These are phyloP conservation scores for Shiraia sp. DNA, from an alignment of 2,329 filamentous ascomycete genomes.

Conservation along the genomic window DNA sequence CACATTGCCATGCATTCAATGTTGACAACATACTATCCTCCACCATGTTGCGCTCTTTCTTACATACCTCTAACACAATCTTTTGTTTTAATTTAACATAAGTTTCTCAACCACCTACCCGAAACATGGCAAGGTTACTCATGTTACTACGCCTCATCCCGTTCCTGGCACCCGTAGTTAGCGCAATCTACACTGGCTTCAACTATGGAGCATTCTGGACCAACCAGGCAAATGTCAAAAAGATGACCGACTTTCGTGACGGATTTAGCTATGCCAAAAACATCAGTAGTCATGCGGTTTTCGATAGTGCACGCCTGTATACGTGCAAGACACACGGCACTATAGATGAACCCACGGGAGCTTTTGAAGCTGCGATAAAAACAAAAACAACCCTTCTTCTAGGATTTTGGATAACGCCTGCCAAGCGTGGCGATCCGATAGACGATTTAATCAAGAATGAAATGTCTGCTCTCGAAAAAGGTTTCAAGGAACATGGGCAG, in stretches of 20 bases:
- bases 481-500: constrained; percentile 36
- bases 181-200: constrained; percentile 30
- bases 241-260: constrained; percentile 24
- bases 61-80: background rate
- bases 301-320: constrained; percentile 71
- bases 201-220: constrained; percentile 34
- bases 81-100: background rate
- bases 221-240: constrained; percentile 15
- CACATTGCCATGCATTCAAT: background rate
- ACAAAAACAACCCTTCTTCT: constrained; percentile 37
- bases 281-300: constrained; percentile 53
- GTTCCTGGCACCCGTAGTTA: constrained; percentile 13
- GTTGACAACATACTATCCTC: background rate
- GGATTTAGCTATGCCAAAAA: constrained; percentile 27
- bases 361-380: constrained; percentile 40
- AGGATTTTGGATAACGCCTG: constrained; percentile 35
- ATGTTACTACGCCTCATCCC: constrained; percentile 2
- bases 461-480: constrained; percentile 34
- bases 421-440: constrained; percentile 46
- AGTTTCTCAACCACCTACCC: background rate
- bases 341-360: constrained; percentile 62
- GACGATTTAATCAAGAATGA: constrained; percentile 26
- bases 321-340: constrained; percentile 59
- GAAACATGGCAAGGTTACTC: constrained; percentile 8
- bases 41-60: background rate